A percentile compares a stretch with the other conserved stretches of the same genome.
Conservation (phyloP, 2,329 filamentous ascomycete genomes). For the Biscogniauxia sp. region DNA sequence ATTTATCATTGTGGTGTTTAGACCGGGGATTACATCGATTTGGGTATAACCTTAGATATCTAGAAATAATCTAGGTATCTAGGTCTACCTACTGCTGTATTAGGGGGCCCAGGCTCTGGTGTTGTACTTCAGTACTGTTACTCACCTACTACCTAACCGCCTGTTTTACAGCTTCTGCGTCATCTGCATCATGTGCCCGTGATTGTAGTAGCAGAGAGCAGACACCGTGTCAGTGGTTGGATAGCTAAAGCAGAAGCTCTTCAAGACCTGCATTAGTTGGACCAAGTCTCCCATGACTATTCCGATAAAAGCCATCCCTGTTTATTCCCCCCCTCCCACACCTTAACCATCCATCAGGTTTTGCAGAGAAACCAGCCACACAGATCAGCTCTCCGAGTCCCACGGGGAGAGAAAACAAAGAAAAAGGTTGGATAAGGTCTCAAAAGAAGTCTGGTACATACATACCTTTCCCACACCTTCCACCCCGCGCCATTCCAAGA, state of each 20-base stretch:
- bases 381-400: conserved; percentile 4
- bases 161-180: neutral
- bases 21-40: neutral
- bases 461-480: conserved; percentile 2
- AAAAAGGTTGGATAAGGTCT: conserved; percentile 9
- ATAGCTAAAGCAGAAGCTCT: neutral
- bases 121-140: neutral
- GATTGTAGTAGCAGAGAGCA: neutral
- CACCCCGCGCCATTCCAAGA: conserved; percentile 18
- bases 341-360: conserved; percentile 1
- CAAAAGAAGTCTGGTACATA: conserved; percentile 6
- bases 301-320: conserved; percentile 5
- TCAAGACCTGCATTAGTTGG: conserved; percentile 8
- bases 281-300: conserved; percentile 1
- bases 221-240: neutral
- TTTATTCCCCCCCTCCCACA: neutral
- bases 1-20: neutral
- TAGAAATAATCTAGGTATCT: neutral
- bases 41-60: neutral
- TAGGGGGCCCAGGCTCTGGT: too few species aligned
- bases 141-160: neutral
- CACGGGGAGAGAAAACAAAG: neutral
- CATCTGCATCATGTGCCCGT: conserved; percentile 1
- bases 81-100: neutral
- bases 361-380: conserved; percentile 16